Percentiles rank a stretch among this genome's conserved stretches.
phyloP scores from a whole-genome alignment of 495 filamentous ascomycete genomes.

The Penicillium chermesinum region DNA sequence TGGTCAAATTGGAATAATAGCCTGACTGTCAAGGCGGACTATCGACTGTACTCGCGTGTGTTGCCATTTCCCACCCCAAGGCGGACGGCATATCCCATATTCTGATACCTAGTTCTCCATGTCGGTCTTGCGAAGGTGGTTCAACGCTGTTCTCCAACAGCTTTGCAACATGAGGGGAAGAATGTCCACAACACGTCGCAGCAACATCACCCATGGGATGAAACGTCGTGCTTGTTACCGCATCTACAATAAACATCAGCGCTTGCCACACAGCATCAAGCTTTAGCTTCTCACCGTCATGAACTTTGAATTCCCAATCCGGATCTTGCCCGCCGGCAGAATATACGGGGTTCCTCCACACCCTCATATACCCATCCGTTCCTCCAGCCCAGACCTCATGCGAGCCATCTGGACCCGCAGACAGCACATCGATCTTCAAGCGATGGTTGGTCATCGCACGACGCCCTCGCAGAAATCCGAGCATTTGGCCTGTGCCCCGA shows the following conservation, averaged over 20 bases:
- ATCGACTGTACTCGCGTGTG: no score
- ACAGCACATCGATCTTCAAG: slow-evolving; percentile 64
- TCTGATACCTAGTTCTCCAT: slow-evolving; percentile 56
- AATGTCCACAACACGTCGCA: slow-evolving; percentile 70
- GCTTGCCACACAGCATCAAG: neutral
- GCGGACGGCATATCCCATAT: slow-evolving; percentile 51
- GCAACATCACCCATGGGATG: slow-evolving; percentile 63
- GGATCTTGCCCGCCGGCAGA: slow-evolving; percentile 49
- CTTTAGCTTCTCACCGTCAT: slow-evolving; percentile 51
- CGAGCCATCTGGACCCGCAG: slow-evolving; percentile 40
- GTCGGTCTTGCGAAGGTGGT: neutral
- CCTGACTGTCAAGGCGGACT: neutral
- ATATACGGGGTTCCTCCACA: slow-evolving; percentile 64
- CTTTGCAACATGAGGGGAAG: slow-evolving; percentile 23
- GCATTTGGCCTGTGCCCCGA: slow-evolving; percentile 59
- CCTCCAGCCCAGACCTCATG: slow-evolving; percentile 84
- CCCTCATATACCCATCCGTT: slow-evolving; percentile 67
- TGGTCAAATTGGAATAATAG: no score
- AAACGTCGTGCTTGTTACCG: slow-evolving; percentile 58
- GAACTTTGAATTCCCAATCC: slow-evolving; percentile 54
- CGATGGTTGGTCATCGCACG: slow-evolving; percentile 71
- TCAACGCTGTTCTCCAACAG: slow-evolving; percentile 8
- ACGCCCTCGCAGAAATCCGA: slow-evolving; percentile 68
- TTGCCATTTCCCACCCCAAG: neutral
- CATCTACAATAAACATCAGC: slow-evolving; percentile 25